Evolutionary conservation across 768 basidiomycete genomes (phyloP).

Genomic region (Zangia roseola): DNA sequence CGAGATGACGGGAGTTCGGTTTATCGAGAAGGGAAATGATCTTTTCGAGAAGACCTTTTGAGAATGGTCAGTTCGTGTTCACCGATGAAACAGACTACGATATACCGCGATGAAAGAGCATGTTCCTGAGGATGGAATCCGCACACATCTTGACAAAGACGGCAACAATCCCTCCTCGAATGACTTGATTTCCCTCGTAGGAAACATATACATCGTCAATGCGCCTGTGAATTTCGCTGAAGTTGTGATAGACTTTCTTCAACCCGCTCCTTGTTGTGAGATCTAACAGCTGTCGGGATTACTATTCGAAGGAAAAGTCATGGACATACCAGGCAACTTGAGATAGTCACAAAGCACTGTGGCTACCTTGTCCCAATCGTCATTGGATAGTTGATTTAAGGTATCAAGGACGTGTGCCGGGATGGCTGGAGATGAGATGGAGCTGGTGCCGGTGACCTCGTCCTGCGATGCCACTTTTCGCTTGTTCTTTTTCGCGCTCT

Average conservation of each 20-base stretch:
- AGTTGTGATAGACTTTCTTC: slow-evolving; percentile 58
- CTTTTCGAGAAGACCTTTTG: slow-evolving; percentile 49
- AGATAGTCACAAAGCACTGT: slow-evolving; percentile 47
- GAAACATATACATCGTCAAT: slow-evolving; percentile 47
- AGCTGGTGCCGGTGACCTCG: not conserved
- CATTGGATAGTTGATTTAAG: slow-evolving; percentile 22
- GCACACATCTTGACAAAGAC: slow-evolving; percentile 62
- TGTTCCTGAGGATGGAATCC: slow-evolving; percentile 57
- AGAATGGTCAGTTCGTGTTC: not conserved
- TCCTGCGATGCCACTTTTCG: slow-evolving; percentile 1
- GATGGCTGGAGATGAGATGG: not conserved
- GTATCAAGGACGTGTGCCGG: slow-evolving; percentile 2
- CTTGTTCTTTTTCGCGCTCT: slow-evolving; percentile 18
- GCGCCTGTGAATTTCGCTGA: slow-evolving; percentile 45
- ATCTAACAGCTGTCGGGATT: not conserved
- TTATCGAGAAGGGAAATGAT: slow-evolving; percentile 50
- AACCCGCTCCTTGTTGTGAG: slow-evolving; percentile 50
- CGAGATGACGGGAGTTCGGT: slow-evolving; percentile 45
- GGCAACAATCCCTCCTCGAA: slow-evolving; percentile 51
- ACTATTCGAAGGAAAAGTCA: not conserved
- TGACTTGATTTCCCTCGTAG: slow-evolving; percentile 41
- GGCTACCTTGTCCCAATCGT: slow-evolving; percentile 47
- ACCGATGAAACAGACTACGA: not conserved
- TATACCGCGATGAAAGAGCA: slow-evolving; percentile 51
- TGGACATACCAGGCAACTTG: slow-evolving; percentile 48